phyloP scores from a whole-genome alignment of 805 yeast species.

The Wickerhamomyces ciferrii region DNA sequence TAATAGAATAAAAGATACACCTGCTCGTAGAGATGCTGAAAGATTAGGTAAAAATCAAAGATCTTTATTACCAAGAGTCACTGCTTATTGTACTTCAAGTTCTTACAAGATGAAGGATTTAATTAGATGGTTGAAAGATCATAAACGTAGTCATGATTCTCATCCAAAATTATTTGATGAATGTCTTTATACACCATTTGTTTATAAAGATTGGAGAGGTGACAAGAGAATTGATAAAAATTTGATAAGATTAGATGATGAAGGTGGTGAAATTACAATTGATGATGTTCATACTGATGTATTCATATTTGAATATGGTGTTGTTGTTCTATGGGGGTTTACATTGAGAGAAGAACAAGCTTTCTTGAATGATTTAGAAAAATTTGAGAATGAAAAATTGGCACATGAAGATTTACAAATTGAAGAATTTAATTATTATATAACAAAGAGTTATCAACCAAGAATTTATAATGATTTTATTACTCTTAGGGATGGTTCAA shows the following conservation, averaged over 20 bases:
- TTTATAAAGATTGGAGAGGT: constrained; percentile 71
- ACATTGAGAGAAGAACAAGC: constrained; percentile 76
- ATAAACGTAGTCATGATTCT: constrained; percentile 67
- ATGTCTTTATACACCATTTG: constrained; percentile 89
- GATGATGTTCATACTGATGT: constrained; percentile 74
- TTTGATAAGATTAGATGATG: constrained; percentile 75
- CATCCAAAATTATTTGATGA: constrained; percentile 90
- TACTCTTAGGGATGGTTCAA: constrained; percentile 80
- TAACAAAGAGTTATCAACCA: constrained; percentile 92
- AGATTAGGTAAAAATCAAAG: constrained; percentile 74
- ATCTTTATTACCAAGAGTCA: constrained; percentile 83
- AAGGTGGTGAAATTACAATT: constrained; percentile 92
- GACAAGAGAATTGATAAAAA: constrained; percentile 38
- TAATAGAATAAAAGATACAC: constrained; percentile 73
- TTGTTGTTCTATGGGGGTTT: constrained; percentile 96
- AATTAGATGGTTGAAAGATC: constrained; percentile 77
- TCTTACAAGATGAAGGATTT: constrained; percentile 86
- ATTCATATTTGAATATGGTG: constrained; percentile 93
- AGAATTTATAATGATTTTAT: constrained; percentile 94
- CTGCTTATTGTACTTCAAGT: constrained; percentile 95
- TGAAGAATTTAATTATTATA: constrained; percentile 93
- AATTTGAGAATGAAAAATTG: constrained; percentile 86
- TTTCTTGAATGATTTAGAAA: constrained; percentile 79
- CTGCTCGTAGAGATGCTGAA: constrained; percentile 93
- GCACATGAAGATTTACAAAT: constrained; percentile 89